These are phyloP conservation scores for Penicillium polonicum DNA, from an alignment of 2,329 filamentous ascomycete species.

Conservation along the genomic window DNA sequence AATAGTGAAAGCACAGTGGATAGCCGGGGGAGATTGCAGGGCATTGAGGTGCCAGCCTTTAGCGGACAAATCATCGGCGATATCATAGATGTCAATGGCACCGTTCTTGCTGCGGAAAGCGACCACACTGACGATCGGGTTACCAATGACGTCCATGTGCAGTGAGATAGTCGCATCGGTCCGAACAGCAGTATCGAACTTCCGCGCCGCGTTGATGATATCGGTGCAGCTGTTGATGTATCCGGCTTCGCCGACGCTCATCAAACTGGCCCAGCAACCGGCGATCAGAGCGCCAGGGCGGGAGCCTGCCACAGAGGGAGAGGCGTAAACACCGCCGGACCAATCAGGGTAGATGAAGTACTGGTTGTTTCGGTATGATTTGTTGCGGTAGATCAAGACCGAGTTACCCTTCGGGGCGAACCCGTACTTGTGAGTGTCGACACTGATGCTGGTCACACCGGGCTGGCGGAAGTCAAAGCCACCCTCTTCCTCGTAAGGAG, in stretches of 20 bases:
- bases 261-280: conserved; percentile 89
- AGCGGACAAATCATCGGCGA: conserved; percentile 80
- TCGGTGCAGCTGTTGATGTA: conserved; percentile 83
- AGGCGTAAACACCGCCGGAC: conserved; percentile 94
- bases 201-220: conserved; percentile 84
- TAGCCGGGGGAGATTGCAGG: conserved; percentile 83
- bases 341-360: conserved; percentile 96
- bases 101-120: conserved; percentile 73
- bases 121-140: conserved; percentile 84
- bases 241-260: conserved; percentile 81
- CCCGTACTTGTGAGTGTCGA: conserved; percentile 98
- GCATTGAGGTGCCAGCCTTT: conserved; percentile 96
- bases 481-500: conserved; percentile 62
- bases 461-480: conserved; percentile 92
- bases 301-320: conserved; percentile 85
- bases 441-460: conserved; percentile 92
- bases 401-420: conserved; percentile 98
- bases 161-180: conserved; percentile 65
- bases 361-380: conserved; percentile 77
- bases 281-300: conserved; percentile 92
- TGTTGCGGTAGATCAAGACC: conserved; percentile 83
- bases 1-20: conserved; percentile 90
- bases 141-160: conserved; percentile 77
- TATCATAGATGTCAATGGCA: conserved; percentile 85
- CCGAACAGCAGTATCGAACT: conserved; percentile 72